Percentiles rank a stretch among this genome's conserved stretches.
Evolutionary conservation across 2,329 filamentous ascomycete species (phyloP).

Genomic region (Emergomyces africanus): DNA sequence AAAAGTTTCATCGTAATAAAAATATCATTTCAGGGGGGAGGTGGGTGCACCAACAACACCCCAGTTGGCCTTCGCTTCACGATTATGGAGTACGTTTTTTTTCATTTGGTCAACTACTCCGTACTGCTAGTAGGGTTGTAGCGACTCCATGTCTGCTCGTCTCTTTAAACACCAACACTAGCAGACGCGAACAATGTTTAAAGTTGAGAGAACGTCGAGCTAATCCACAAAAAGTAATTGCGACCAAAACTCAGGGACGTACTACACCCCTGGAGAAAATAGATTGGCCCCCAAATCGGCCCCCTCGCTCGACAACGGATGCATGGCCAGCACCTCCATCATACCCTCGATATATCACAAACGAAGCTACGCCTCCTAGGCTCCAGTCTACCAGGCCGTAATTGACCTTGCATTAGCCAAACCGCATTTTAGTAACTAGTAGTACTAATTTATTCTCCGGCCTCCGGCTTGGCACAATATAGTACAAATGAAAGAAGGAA

Average conservation of each 20-base stretch:
- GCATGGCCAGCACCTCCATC: not conserved
- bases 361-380: not conserved
- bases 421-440: not conserved
- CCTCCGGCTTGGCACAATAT: not conserved
- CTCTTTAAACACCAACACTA: not conserved
- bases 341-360: not conserved
- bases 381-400: not conserved
- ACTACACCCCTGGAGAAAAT: not conserved
- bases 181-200: not conserved
- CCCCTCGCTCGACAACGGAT: not conserved
- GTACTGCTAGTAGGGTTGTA: not conserved
- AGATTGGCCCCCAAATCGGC: not conserved
- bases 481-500: too few relatives aligned
- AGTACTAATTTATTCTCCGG: not conserved
- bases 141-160: too few relatives aligned
- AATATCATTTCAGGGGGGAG: too few relatives aligned
- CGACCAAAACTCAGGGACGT: not conserved
- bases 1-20: too few relatives aligned
- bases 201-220: not conserved
- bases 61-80: too few relatives aligned
- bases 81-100: not conserved
- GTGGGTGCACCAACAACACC: too few relatives aligned
- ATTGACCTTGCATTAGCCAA: not conserved
- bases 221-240: not conserved
- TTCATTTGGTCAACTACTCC: not conserved